A percentile compares a stretch with the other conserved stretches of the same genome.
Conservation (phyloP, 805 yeast genomes). For the Pichia cephalocereana region DNA sequence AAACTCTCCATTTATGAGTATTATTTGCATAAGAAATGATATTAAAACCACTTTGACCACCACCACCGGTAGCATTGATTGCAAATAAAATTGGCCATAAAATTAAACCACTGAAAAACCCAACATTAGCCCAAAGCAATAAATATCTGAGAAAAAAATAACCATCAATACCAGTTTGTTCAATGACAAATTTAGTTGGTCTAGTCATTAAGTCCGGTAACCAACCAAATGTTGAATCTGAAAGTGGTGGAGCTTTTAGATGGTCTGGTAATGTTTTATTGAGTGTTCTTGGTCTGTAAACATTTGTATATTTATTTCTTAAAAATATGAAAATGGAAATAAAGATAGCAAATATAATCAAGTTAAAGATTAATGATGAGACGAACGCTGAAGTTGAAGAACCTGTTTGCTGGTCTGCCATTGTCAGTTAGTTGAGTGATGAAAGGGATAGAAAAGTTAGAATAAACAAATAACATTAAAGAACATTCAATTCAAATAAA, state of each 20-base stretch:
- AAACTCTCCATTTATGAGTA: conserved; percentile 50
- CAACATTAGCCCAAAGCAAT: conserved; percentile 43
- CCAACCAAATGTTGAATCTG: conserved; percentile 47
- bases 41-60: conserved; percentile 48
- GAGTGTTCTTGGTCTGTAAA: conserved; percentile 42
- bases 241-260: conserved; percentile 29
- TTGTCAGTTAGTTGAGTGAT: not conserved
- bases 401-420: conserved; percentile 1
- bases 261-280: conserved; percentile 39
- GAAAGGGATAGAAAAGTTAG: not conserved
- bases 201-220: conserved; percentile 37
- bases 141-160: conserved; percentile 64
- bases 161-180: conserved; percentile 68
- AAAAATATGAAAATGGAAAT: conserved; percentile 30
- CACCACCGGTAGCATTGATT: conserved; percentile 64
- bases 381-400: conserved; percentile 43
- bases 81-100: conserved; percentile 66
- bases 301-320: conserved; percentile 37
- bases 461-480: too few relatives aligned
- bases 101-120: conserved; percentile 43
- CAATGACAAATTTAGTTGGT: conserved; percentile 56
- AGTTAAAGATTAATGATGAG: conserved; percentile 37
- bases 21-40: conserved; percentile 57
- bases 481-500: too few relatives aligned
- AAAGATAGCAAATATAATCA: conserved; percentile 34